Evolutionary conservation across 768 basidiomycete genomes (phyloP).

Genomic region (Rhodotorula babjevae): DNA sequence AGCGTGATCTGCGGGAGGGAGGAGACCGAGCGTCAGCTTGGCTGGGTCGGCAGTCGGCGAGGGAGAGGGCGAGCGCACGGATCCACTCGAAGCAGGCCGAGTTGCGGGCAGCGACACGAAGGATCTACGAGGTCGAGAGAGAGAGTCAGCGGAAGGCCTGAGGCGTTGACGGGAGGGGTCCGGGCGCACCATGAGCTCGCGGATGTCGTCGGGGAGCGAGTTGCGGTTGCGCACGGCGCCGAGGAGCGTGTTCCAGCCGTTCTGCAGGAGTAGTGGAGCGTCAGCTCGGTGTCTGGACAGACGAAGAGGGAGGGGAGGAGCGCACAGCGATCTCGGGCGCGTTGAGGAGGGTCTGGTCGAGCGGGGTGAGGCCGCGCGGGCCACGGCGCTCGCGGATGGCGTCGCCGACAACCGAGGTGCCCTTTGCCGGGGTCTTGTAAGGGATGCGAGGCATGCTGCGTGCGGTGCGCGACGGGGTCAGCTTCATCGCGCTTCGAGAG

Average conservation of each 20-base stretch:
- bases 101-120: conserved; percentile 46
- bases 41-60: not conserved
- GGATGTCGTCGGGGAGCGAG: conserved; percentile 44
- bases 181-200: conserved; percentile 45
- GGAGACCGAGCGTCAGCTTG: not conserved
- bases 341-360: conserved; percentile 46
- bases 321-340: conserved; percentile 44
- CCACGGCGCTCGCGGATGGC: conserved; percentile 45
- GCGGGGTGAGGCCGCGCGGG: conserved; percentile 44
- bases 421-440: conserved; percentile 40
- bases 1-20: conserved; percentile 36
- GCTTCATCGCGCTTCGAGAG: not conserved
- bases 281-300: too few species aligned
- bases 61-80: conserved; percentile 25
- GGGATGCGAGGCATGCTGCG: conserved; percentile 43
- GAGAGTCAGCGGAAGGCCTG: not conserved
- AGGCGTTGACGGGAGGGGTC: too few species aligned
- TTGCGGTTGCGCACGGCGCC: conserved; percentile 44
- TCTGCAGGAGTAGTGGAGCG: conserved; percentile 4
- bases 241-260: conserved; percentile 46
- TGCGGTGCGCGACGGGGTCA: not conserved
- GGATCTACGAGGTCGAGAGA: conserved; percentile 33
- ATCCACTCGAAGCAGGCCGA: conserved; percentile 46
- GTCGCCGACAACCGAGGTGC: conserved; percentile 42
- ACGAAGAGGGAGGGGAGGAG: not conserved